Evolutionary conservation across 306 rosid genomes (phyloP).

Genomic region (Hippophae rhamnoides): DNA sequence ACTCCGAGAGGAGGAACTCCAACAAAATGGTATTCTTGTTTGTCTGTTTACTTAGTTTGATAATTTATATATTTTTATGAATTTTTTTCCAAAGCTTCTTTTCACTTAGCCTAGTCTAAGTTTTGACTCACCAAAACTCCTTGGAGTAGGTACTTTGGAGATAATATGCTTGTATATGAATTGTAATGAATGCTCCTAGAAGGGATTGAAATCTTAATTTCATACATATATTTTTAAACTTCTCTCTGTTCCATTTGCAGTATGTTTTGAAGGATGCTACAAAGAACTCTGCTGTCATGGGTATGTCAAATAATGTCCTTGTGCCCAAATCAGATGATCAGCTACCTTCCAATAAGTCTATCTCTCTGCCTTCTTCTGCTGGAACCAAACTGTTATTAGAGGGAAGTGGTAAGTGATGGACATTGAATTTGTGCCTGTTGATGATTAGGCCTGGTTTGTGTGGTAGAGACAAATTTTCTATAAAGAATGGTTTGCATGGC

Average conservation of each 20-base stretch:
- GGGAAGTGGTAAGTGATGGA: conserved; percentile 38
- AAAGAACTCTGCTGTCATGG: conserved; percentile 31
- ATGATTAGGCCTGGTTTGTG: neutral
- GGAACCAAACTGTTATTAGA: conserved; percentile 33
- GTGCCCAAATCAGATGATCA: conserved; percentile 39
- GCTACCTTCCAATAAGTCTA: conserved; percentile 35
- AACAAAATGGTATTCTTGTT: conserved; percentile 42
- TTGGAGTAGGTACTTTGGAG: too few species aligned
- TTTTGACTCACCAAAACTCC: too few species aligned
- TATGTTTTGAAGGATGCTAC: conserved; percentile 50
- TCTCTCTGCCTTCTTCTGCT: conserved; percentile 30
- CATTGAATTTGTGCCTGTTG: neutral
- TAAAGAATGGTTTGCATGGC: neutral
- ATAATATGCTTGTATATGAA: too few species aligned
- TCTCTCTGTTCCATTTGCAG: conserved; percentile 32
- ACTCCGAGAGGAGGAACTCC: conserved; percentile 33
- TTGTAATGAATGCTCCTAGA: too few species aligned
- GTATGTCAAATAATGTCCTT: conserved; percentile 37
- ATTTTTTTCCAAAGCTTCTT: too few species aligned
- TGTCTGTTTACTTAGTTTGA: neutral
- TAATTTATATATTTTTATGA: too few species aligned
- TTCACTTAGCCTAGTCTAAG: too few species aligned
- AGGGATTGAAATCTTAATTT: too few species aligned
- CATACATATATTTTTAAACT: too few species aligned
- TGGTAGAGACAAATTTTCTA: neutral